These are phyloP conservation scores for Platismatia glauca DNA, from an alignment of 495 filamentous ascomycete species.

Conservation along the genomic window DNA sequence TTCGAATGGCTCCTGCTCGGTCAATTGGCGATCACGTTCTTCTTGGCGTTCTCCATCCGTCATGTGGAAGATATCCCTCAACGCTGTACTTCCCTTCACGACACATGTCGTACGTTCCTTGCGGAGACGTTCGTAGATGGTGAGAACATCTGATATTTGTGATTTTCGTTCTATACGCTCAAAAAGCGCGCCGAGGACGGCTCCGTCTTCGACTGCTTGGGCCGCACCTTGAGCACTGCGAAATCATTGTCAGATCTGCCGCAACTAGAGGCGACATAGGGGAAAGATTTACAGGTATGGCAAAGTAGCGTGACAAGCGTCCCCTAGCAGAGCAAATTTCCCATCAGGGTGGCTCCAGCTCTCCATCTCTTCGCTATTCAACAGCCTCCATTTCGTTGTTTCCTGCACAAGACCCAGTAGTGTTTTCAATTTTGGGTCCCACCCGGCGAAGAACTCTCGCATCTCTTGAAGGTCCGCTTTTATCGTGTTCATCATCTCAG, in stretches of 20 bases:
- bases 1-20: constrained; percentile 28
- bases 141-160: constrained; percentile 37
- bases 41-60: constrained; percentile 45
- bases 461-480: constrained; percentile 58
- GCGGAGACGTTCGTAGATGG: constrained; percentile 41
- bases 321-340: constrained; percentile 54
- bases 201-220: constrained; percentile 47
- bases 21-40: constrained; percentile 41
- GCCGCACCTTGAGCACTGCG: constrained; percentile 43
- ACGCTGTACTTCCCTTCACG: constrained; percentile 42
- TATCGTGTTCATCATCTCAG: constrained; percentile 43
- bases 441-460: constrained; percentile 48
- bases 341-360: constrained; percentile 42
- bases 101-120: constrained; percentile 42
- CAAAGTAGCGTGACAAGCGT: constrained; percentile 62
- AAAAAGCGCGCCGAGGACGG: constrained; percentile 42
- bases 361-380: constrained; percentile 30
- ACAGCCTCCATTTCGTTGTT: constrained; percentile 46
- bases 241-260: background rate
- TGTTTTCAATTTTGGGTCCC: constrained; percentile 43
- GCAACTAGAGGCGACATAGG: background rate
- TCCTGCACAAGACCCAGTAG: constrained; percentile 43
- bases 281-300: constrained; percentile 38
- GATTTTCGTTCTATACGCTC: constrained; percentile 31
- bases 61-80: constrained; percentile 45